Conservation (phyloP, 139 green algal species). For the Chlamydomonas incerta region DNA sequence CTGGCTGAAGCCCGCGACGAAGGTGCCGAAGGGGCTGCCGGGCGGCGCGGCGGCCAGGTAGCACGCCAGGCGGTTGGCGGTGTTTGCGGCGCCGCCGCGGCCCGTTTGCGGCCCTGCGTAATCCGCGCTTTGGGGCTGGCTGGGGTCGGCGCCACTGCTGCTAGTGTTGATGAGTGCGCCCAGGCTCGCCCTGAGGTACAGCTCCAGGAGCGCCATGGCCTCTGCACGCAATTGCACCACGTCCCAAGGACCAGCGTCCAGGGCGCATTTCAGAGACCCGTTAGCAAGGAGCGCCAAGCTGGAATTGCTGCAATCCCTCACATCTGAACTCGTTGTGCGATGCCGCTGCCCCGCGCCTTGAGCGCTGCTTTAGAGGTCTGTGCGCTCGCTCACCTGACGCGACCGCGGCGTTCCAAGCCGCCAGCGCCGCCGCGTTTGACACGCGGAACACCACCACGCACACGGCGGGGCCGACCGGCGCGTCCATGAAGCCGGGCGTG, state of each 20-base stretch:
- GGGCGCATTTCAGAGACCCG: too few species aligned
- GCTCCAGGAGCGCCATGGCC: constrained; percentile 18
- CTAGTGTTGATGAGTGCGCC: not conserved
- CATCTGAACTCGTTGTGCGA: too few species aligned
- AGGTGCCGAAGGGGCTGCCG: constrained; percentile 12
- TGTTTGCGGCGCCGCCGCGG: too few species aligned
- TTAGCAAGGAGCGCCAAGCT: too few species aligned
- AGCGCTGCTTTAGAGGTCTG: too few species aligned
- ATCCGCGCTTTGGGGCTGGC: too few species aligned
- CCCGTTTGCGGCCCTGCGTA: too few species aligned
- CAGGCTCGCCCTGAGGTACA: constrained; percentile 7
- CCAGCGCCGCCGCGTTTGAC: not conserved
- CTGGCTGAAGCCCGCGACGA: constrained; percentile 1
- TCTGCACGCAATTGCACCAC: too few species aligned
- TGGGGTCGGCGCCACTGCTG: not conserved
- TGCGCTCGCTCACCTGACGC: not conserved
- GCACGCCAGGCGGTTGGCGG: not conserved
- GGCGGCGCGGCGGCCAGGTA: not conserved
- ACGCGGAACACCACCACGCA: constrained; percentile 2
- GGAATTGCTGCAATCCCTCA: too few species aligned
- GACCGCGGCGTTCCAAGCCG: not conserved
- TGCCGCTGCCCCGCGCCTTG: too few species aligned
- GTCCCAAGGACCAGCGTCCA: too few species aligned
- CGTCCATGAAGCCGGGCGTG: constrained; percentile 1
- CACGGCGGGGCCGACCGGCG: not conserved